Base-by-base conservation (phyloP, 352 stramenopile genomes). In the Phytophthora ramorum region DNA sequence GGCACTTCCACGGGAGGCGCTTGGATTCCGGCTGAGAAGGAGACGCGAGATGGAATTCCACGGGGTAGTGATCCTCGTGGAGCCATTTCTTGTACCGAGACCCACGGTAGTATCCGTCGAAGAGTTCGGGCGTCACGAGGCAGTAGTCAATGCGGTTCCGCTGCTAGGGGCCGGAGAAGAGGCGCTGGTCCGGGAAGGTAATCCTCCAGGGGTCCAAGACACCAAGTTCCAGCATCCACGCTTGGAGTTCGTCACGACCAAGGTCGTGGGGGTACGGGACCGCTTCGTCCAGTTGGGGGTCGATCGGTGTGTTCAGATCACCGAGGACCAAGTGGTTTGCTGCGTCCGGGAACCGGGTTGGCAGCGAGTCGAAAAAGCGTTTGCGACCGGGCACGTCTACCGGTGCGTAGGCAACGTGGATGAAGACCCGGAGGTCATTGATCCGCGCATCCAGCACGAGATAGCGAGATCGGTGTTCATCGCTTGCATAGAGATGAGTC, bases 331-430 rank as follows among this genome's bases (percentile, higher is more conserved):
- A 10, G 9, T 37, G 32, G 32, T 37, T 37, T 37, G 8, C 10
- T 41, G 3, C 13, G 12, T n/a, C 35, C 35, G 10, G 12, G 6
- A 41, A 41, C 12, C 14, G 35, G 35, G 35, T 41, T 7, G 35
- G 35, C 12, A 41, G 10, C 10, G 32, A 41, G 10, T 41, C 8
- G 13, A 41, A 41, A 41, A 41, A 19, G 32, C 32, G 32, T 12
- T 37, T 37, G 10, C 32, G 32, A 3, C 9, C 32, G 4, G 32
- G 3, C 4, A 37, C 32, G 7, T 17, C 30, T n/a, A 55, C 48
- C 16, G 48, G 48, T n/a, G 48, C 48, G 32, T 55, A 55, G 7
- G 44, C 48, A 19, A 55, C 48, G n/a, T 55, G 48, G 7, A 55
- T 55, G 19, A 44, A 55, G 17, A 55, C 17, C 9, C 1, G n/a